These are phyloP conservation scores for Didymella glomerata DNA, from an alignment of 2,329 filamentous ascomycete genomes.

Conservation along the genomic window DNA sequence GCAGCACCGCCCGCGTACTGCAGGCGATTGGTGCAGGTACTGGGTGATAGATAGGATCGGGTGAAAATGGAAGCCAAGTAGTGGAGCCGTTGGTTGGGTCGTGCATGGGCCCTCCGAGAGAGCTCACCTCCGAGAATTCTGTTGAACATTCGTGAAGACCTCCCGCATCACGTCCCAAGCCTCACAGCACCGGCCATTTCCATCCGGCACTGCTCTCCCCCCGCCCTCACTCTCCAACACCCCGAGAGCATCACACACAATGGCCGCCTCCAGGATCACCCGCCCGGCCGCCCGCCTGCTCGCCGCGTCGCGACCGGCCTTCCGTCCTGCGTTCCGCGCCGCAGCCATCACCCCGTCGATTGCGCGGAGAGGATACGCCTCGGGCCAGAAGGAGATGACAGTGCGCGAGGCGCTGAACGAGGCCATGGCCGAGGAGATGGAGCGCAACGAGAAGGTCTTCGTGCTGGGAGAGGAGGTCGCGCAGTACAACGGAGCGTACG, in stretches of 20 bases:
- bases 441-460: slow-evolving; percentile 93
- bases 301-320: slow-evolving; percentile 62
- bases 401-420: slow-evolving; percentile 98
- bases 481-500: slow-evolving; percentile 95
- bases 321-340: slow-evolving; percentile 63
- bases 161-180: slow-evolving; percentile 21
- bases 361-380: slow-evolving; percentile 65
- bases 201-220: slow-evolving; percentile 39
- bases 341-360: slow-evolving; percentile 58
- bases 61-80: slow-evolving; percentile 18
- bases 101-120: slow-evolving; percentile 11
- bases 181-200: slow-evolving; percentile 34
- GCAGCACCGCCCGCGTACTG: neutral
- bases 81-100: slow-evolving; percentile 8
- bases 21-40: slow-evolving; percentile 6
- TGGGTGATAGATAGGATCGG: slow-evolving; percentile 2
- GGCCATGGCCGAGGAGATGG: slow-evolving; percentile 96
- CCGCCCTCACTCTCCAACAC: slow-evolving; percentile 18
- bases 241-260: slow-evolving; percentile 44
- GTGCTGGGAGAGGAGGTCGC: slow-evolving; percentile 97
- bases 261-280: slow-evolving; percentile 69
- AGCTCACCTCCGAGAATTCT: slow-evolving; percentile 19
- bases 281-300: slow-evolving; percentile 70
- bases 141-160: slow-evolving; percentile 12
- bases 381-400: slow-evolving; percentile 86